phyloP scores from a whole-genome alignment of 371 early-diverging fungal genomes.

The Mucor sp. region DNA sequence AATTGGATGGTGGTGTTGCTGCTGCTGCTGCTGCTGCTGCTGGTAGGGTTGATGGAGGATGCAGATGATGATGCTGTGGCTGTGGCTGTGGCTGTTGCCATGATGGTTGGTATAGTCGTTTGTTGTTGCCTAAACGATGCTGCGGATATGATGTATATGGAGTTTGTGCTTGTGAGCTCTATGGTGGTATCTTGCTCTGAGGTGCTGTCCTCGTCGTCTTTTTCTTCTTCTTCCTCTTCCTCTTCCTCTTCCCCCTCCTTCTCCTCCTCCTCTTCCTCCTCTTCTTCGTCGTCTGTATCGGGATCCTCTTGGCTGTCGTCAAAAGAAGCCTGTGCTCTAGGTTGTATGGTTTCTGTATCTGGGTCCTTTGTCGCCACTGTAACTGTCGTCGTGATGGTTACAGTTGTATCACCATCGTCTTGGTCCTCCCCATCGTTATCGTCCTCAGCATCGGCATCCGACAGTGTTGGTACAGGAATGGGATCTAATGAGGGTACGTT shows the following conservation, averaged over 20 bases:
- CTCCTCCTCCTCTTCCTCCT: not conserved
- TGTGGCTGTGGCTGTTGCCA: not conserved
- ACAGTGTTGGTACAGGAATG: not conserved
- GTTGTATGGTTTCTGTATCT: not conserved
- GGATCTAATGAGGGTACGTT: constrained; percentile 4
- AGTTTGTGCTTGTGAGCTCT: not conserved
- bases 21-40: not conserved
- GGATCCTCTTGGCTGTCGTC: not conserved
- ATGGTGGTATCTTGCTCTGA: not conserved
- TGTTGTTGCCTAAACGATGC: not conserved
- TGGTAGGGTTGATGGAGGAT: not conserved
- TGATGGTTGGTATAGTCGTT: not conserved
- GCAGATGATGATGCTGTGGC: not conserved
- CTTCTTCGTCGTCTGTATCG: not conserved
- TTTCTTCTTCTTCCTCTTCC: not conserved
- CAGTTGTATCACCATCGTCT: not conserved
- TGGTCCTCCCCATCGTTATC: not conserved
- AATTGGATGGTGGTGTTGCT: constrained; percentile 6
- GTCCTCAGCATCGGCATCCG: not conserved
- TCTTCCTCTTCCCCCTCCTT: not conserved
- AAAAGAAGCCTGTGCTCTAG: not conserved
- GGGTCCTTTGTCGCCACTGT: not conserved
- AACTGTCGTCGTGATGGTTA: not conserved
- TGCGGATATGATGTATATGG: not conserved
- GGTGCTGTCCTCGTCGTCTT: no score